Evolutionary conservation across 208 protist genomes (phyloP), one percentile per base, ranked within the genome.

Genomic region (Leishmania lainsoni): DNA sequence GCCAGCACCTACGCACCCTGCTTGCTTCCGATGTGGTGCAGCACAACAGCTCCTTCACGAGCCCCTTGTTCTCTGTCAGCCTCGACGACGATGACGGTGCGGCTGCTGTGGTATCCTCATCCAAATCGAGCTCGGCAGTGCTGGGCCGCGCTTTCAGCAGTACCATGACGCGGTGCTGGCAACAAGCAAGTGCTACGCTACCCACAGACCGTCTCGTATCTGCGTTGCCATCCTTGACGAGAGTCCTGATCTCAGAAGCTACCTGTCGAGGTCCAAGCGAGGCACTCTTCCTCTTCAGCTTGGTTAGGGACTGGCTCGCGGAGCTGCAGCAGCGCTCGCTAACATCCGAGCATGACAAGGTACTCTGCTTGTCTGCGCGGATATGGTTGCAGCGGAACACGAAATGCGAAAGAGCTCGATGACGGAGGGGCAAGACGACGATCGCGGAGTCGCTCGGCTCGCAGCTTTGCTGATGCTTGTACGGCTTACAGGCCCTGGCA

Each of bases 281-380:
- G 63, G 76, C 45, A 52, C 26, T 39, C 12, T 54, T 49, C 63
- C 76, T 72, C 48, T 26, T 29, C 61, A 45, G 35, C 9, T 32
- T 79, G 14, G 61, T 79, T 17, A 45, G 14, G 39, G 63, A 71
- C 59, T 79, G 58, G 61, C 48, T 79, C 12, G 45, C 12, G 49
- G 76, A 71, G 35, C 76, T 79, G 76, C 76, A 79, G 76, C 29
- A 22, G 14, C 76, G 76, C 59, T 32, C 35, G 29, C 76, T 79
- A 35, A 52, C 59, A 49, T 52, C 29, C 20, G 59, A 45, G 3
- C 76, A 79, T 45, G 49, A 71, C 61, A 52, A 35, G 48, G 63
- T 48, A 22, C 76, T 79, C 39, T 51, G 76, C 20, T 20, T 72
- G 61, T 72, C 49, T 79, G 76, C 61, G 35, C 54, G 16, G n/a